Base-by-base conservation (phyloP, 495 filamentous ascomycete species). In the Recurvomyces mirabilis region DNA sequence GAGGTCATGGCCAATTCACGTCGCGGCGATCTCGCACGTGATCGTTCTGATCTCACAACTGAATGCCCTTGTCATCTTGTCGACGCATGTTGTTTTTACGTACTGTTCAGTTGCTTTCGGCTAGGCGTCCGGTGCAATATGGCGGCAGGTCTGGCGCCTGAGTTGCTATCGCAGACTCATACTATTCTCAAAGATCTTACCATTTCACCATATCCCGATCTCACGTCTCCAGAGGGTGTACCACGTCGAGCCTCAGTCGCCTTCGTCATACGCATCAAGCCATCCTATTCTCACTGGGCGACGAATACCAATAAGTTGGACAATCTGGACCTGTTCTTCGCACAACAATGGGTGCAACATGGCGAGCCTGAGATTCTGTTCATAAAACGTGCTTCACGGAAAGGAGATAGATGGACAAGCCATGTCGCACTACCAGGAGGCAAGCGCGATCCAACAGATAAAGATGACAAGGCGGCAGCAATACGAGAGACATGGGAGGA, bases 361-460 rank as follows among this genome's bases (percentile, higher is more conserved):
- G 83, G 82, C n/a, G 77, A 82, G 45, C 76, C 82, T 2, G 83
- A 88, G 55, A 67, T 79, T 10, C 66, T 86, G 11, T 84, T 86
- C 53, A 88, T 88, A 59, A 87, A 87, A 59, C 67, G 83, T 33
- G 77, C 83, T 17, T 71, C 78, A 19, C 68, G 83, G 24, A 66
- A 69, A 17, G 81, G 81, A 4, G 83, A 88, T 60, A 68, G 80
- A 38, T 88, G 83, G 83, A 82, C 74, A 0, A 73, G 78, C 31
- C 81, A 87, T 68, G 74, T 84, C 41, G 83, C 82, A 0, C 62
- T 87, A 3, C 83, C 83, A 0, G 83, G 83, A 18, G 83, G 83
- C 3, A 81, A 77, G 52, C 62, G 77, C 52, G 83, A 88, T 49
- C 73, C 75, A 0, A 73, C 73, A 38, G 83, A 88, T 67, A 68